Evolutionary conservation across 73 alveolate genomes (phyloP).

Genomic region (Tetrahymena borealis): DNA sequence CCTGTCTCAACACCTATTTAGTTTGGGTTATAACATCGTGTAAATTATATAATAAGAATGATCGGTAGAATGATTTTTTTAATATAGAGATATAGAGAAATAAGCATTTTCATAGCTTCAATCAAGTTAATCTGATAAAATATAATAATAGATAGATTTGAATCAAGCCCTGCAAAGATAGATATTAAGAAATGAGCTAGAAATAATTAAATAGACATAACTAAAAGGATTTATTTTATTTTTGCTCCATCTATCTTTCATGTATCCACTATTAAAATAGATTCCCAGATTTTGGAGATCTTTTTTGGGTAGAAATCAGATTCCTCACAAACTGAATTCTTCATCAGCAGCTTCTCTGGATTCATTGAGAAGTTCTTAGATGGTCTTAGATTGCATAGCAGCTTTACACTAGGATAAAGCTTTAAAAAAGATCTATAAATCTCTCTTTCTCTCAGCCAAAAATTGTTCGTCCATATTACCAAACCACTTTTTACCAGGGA

Average conservation of each 20-base stretch:
- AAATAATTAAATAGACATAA: too few species aligned
- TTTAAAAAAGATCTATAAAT: background rate
- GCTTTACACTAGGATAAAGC: background rate
- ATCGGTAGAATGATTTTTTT: background rate
- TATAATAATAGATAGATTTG: too few species aligned
- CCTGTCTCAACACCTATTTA: background rate
- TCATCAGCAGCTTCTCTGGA: background rate
- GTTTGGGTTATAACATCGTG: background rate
- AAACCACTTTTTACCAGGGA: conserved; percentile 3
- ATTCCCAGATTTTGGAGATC: too few species aligned
- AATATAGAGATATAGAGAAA: background rate
- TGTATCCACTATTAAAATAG: too few species aligned
- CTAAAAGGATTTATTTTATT: too few species aligned
- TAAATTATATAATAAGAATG: background rate
- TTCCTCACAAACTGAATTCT: background rate
- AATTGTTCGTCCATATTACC: background rate
- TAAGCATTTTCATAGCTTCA: background rate
- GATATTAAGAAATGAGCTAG: too few species aligned
- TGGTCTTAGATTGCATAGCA: background rate
- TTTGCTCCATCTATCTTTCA: too few species aligned
- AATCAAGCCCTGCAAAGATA: too few species aligned
- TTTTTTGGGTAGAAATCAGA: too few species aligned
- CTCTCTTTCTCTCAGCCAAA: background rate
- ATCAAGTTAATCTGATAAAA: too few species aligned
- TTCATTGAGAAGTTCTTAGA: background rate